Conservation (phyloP, 1,139 yeast species). For the Hanseniaspora gamundiae region DNA sequence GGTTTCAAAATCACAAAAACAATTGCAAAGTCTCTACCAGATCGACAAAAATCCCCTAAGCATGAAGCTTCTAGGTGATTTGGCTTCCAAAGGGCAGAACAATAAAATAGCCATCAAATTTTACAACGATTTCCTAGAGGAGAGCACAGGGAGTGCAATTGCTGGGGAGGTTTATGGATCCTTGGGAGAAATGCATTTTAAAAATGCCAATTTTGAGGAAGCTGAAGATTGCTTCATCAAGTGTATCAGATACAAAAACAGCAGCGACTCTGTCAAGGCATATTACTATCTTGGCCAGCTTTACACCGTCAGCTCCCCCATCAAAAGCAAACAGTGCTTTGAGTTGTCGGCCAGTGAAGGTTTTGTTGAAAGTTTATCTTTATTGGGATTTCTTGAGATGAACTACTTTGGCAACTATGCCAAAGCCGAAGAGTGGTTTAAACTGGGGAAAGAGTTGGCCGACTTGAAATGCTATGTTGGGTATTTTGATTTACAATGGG, state of each 20-base stretch:
- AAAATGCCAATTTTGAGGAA: slow-evolving; percentile 35
- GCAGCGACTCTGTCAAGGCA: slow-evolving; percentile 50
- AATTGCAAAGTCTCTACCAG: slow-evolving; percentile 51
- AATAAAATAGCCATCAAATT: slow-evolving; percentile 42
- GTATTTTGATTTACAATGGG: slow-evolving; percentile 41
- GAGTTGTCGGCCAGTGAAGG: slow-evolving; percentile 72
- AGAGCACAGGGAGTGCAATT: slow-evolving; percentile 44
- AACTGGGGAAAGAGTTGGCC: slow-evolving; percentile 58
- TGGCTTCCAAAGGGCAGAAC: slow-evolving; percentile 39
- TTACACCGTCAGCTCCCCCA: slow-evolving; percentile 43
- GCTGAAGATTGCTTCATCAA: slow-evolving; percentile 52
- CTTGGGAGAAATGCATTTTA: slow-evolving; percentile 54
- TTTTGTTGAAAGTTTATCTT: slow-evolving; percentile 59
- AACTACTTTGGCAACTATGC: slow-evolving; percentile 42
- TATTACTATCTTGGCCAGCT: slow-evolving; percentile 73
- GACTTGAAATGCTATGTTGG: slow-evolving; percentile 58
- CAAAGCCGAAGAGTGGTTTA: slow-evolving; percentile 75
- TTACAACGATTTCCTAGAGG: slow-evolving; percentile 45
- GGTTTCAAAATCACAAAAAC: slow-evolving; percentile 44
- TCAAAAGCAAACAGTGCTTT: slow-evolving; percentile 51
- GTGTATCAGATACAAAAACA: slow-evolving; percentile 46
- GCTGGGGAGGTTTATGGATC: slow-evolving; percentile 65
- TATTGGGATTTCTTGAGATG: slow-evolving; percentile 68
- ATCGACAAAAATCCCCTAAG: slow-evolving; percentile 52
- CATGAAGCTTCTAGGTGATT: slow-evolving; percentile 61